These are phyloP conservation scores for Aspergillus wentii DNA, from an alignment of 495 filamentous ascomycete genomes.

Conservation along the genomic window DNA sequence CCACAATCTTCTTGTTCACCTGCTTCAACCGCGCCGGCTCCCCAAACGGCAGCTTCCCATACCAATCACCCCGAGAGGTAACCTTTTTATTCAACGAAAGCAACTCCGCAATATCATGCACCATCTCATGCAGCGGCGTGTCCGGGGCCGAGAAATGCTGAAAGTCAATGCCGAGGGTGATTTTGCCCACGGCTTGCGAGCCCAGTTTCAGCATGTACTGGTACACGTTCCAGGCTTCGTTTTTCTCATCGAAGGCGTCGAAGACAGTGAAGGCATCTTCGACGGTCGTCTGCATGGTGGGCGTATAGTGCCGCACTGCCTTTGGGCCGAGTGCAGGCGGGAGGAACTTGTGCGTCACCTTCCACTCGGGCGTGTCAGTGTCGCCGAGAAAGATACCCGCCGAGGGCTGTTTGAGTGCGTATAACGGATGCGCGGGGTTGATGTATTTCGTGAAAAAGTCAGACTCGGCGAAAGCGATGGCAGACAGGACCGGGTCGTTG, in stretches of 20 bases:
- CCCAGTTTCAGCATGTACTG: constrained; percentile 54
- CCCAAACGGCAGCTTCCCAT: no score
- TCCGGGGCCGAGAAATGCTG: constrained; percentile 41
- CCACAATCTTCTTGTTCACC: no score
- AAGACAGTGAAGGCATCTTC: constrained; percentile 42
- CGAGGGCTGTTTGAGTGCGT: constrained; percentile 33
- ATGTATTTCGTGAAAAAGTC: constrained; percentile 50
- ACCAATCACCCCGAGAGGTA: no score
- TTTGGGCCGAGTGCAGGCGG: constrained; percentile 48
- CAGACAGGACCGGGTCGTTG: constrained; percentile 39
- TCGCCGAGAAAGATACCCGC: constrained; percentile 49
- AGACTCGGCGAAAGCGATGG: constrained; percentile 36
- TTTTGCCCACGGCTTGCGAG: constrained; percentile 43
- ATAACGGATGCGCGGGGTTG: constrained; percentile 44
- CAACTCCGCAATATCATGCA: no score
- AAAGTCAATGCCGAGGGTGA: constrained; percentile 46
- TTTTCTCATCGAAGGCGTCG: constrained; percentile 42
- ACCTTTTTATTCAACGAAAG: no score
- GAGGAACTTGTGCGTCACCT: constrained; percentile 48
- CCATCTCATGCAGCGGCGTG: constrained; percentile 30
- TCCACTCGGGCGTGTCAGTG: constrained; percentile 41
- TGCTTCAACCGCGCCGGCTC: no score
- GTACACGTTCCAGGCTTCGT: constrained; percentile 50
- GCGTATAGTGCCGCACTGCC: constrained; percentile 50
- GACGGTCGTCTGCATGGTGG: constrained; percentile 43